Conservation (phyloP, 2,329 filamentous ascomycete genomes). For the Knufia petricola region DNA sequence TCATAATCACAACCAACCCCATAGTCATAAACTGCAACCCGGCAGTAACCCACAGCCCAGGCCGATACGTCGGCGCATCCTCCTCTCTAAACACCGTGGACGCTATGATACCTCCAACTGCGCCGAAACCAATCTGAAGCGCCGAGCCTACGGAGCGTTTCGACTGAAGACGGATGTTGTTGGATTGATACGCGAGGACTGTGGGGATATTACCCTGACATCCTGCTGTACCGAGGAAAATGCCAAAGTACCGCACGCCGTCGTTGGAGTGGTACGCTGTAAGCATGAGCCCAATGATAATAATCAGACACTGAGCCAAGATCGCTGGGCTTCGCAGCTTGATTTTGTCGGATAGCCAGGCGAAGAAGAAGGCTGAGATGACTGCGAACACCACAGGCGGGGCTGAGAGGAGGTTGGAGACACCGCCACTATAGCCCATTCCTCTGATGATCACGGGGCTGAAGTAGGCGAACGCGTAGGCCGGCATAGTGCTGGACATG, state of each 20-base stretch:
- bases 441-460: constrained; percentile 62
- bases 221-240: constrained; percentile 64
- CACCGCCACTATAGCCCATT: constrained; percentile 55
- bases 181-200: constrained; percentile 52
- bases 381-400: constrained; percentile 56
- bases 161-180: constrained; percentile 7
- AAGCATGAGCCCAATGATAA: constrained; percentile 54
- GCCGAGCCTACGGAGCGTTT: constrained; percentile 14
- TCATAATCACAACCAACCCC: too few relatives aligned
- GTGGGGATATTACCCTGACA: constrained; percentile 67
- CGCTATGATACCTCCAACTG: constrained; percentile 12
- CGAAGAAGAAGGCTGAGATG: constrained; percentile 50
- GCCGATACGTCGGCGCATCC: constrained; percentile 25
- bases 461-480: constrained; percentile 69
- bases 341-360: constrained; percentile 58
- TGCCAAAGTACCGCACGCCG: constrained; percentile 58
- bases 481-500: constrained; percentile 10
- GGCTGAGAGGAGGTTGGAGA: constrained; percentile 61
- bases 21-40: too few relatives aligned
- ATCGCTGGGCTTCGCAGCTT: constrained; percentile 58
- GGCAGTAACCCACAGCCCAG: constrained; percentile 20
- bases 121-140: constrained; percentile 13
- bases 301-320: constrained; percentile 54
- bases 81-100: constrained; percentile 49
- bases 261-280: constrained; percentile 32